Percentiles rank a stretch among this genome's conserved stretches.
phyloP scores from a whole-genome alignment of 1,139 yeast genomes.

The Citeromyces siamensis region DNA sequence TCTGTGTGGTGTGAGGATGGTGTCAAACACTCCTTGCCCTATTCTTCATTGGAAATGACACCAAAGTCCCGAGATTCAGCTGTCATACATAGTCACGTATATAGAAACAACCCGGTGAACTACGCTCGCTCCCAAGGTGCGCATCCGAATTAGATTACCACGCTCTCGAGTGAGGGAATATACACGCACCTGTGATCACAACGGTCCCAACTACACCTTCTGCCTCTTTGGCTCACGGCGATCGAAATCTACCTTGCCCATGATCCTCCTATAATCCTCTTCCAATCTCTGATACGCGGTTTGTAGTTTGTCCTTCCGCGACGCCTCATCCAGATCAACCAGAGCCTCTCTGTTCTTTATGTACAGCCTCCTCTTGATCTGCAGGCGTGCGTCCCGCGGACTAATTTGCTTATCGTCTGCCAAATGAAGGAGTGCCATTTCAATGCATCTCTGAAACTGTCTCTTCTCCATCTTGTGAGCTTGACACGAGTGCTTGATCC shows the following conservation, averaged over 20 bases:
- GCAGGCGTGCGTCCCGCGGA: conserved; percentile 34
- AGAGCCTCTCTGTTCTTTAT: conserved; percentile 74
- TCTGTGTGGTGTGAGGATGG: too few relatives aligned
- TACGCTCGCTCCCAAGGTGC: too few relatives aligned
- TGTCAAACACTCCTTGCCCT: too few relatives aligned
- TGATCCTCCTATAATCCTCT: conserved; percentile 54
- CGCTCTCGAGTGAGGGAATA: not conserved
- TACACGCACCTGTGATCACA: not conserved
- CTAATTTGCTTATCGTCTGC: conserved; percentile 18
- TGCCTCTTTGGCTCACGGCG: not conserved
- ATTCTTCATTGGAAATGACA: too few relatives aligned
- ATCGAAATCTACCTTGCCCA: conserved; percentile 21
- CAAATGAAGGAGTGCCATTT: conserved; percentile 52
- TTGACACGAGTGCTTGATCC: conserved; percentile 26
- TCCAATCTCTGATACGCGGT: conserved; percentile 60
- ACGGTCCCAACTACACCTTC: not conserved
- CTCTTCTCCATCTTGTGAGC: conserved; percentile 57
- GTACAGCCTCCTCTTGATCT: conserved; percentile 62
- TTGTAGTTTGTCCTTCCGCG: conserved; percentile 56
- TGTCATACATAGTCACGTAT: too few relatives aligned
- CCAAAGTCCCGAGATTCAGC: too few relatives aligned
- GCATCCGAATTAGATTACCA: too few relatives aligned
- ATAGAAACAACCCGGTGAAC: too few relatives aligned
- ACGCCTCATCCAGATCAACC: conserved; percentile 46
- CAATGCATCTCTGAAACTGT: conserved; percentile 68